Conservation (phyloP, 2,329 filamentous ascomycete species). For the Talaromyces sp. region DNA sequence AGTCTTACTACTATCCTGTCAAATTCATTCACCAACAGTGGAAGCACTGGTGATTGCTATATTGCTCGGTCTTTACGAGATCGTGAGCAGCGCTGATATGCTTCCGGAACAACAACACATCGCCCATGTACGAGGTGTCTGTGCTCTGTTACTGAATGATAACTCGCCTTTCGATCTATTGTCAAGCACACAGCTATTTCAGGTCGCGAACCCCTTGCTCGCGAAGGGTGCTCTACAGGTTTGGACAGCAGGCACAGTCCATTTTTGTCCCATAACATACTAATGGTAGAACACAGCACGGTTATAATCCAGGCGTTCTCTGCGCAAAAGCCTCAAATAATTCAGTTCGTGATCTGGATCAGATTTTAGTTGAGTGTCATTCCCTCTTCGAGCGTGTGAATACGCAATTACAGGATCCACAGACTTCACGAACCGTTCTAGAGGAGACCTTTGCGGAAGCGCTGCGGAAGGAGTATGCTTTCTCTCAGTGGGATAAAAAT, state of each 20-base stretch:
- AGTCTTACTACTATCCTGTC: neutral
- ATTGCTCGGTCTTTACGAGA: neutral
- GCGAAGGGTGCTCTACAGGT: neutral
- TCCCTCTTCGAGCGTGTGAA: neutral
- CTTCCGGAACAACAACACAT: neutral
- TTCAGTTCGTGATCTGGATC: neutral
- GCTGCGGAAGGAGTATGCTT: neutral
- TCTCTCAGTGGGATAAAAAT: neutral
- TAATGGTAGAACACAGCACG: neutral
- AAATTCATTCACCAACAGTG: neutral
- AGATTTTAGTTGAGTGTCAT: neutral
- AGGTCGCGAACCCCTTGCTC: neutral
- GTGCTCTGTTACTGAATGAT: neutral
- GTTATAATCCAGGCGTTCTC: neutral
- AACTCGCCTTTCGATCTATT: neutral
- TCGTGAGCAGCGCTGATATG: neutral
- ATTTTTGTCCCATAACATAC: neutral
- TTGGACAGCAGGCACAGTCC: neutral
- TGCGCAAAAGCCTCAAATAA: neutral
- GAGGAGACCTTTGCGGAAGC: neutral
- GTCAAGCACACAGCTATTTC: neutral
- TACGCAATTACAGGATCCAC: neutral
- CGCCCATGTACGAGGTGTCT: neutral
- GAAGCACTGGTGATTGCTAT: constrained; percentile 1
- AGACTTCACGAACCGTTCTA: neutral